phyloP scores from a whole-genome alignment of 768 basidiomycete genomes.

The Cystofilobasidium macerans region DNA sequence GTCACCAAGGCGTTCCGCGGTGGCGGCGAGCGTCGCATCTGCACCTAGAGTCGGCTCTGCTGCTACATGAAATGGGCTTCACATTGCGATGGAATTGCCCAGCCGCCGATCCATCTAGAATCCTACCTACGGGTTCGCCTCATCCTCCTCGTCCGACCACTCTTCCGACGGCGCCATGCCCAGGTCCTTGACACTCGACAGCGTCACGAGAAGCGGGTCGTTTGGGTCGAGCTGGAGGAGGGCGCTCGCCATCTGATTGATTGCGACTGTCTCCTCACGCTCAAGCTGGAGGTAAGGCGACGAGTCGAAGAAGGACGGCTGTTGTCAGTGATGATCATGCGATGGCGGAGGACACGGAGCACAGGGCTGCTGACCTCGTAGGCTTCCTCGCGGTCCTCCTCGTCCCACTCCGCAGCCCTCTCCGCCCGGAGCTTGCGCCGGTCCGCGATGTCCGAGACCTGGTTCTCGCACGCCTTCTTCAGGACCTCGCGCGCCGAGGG shows the following conservation, averaged over 20 bases:
- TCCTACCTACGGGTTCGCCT: neutral
- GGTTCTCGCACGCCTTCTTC: constrained; percentile 59
- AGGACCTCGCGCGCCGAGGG: constrained; percentile 48
- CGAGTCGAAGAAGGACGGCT: neutral
- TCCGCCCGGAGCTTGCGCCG: constrained; percentile 50
- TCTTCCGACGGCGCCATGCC: constrained; percentile 20
- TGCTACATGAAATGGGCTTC: no score
- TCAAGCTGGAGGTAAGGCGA: constrained; percentile 14
- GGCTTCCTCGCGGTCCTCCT: constrained; percentile 41
- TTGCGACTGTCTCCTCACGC: constrained; percentile 12
- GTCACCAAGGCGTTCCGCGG: constrained; percentile 47
- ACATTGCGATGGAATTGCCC: no score
- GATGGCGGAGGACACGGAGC: neutral
- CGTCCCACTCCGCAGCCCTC: constrained; percentile 77
- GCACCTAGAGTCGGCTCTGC: constrained; percentile 17
- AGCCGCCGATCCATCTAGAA: no score
- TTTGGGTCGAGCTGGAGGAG: constrained; percentile 7
- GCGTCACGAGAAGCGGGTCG: constrained; percentile 11
- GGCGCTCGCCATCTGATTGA: constrained; percentile 7
- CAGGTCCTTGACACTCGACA: constrained; percentile 16
- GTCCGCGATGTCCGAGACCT: constrained; percentile 59
- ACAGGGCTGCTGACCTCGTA: constrained; percentile 11
- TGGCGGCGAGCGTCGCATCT: constrained; percentile 11
- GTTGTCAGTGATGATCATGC: neutral
- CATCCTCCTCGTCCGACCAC: constrained; percentile 20